Conservation (phyloP, 139 green algal species). For the Pleodorina starrii region DNA sequence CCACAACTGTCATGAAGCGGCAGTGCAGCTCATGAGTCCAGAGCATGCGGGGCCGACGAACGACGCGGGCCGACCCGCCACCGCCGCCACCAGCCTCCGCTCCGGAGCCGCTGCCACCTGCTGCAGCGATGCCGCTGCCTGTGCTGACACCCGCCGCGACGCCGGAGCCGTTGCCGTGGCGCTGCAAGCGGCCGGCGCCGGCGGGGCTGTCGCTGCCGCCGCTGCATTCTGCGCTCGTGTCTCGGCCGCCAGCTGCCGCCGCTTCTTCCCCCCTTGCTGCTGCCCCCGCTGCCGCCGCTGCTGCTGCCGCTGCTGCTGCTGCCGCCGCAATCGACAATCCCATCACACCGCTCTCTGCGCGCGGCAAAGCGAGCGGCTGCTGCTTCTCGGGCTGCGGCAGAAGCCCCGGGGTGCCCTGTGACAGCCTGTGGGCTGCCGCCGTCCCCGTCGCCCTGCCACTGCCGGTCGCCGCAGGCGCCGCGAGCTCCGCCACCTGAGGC, state of each 20-base stretch:
- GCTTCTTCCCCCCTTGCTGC: not conserved
- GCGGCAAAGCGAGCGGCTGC: not conserved
- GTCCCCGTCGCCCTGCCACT: not conserved
- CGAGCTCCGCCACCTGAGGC: not conserved
- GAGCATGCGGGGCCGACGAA: conserved; percentile 74
- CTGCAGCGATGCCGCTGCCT: not conserved
- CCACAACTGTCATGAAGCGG: conserved; percentile 89
- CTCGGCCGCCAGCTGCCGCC: not conserved
- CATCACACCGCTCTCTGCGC: not conserved
- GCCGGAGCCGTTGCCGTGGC: not conserved
- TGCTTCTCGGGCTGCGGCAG: not conserved
- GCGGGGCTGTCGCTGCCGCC: not conserved
- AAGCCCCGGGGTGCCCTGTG: not conserved
- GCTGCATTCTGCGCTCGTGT: not conserved
- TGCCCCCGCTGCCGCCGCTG: not conserved
- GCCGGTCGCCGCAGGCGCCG: too few relatives aligned
- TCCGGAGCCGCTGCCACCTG: not conserved
- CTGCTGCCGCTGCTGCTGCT: not conserved
- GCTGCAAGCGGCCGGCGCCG: not conserved
- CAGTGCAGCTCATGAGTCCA: conserved; percentile 95
- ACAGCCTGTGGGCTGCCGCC: too few relatives aligned
- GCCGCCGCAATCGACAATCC: not conserved
- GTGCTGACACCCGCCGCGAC: not conserved
- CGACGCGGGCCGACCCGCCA: not conserved
- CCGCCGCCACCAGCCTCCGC: not conserved